Base-by-base conservation (phyloP, 345 rosid genomes). In the Aquilaria yunnanensis region DNA sequence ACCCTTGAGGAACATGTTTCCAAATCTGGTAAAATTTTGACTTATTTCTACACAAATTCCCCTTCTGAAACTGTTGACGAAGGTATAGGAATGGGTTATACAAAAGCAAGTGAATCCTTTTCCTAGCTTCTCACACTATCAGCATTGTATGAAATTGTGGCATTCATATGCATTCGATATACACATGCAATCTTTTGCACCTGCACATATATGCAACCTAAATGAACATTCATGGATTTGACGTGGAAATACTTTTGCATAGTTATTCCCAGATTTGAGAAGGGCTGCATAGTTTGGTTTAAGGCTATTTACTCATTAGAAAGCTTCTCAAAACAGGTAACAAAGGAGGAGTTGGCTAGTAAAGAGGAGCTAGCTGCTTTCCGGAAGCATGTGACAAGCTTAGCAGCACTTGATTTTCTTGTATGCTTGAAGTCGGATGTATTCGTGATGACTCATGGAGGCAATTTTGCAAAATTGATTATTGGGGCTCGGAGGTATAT, bases 391-490 rank as follows among this genome's bases (percentile, higher is more conserved):
- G 97, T 95, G 56, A 95, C 99, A 34, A 95, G 99, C 78, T 81
- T 95, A 32, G 99, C 99, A 6, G 99, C 99, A 32, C 89, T 95
- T 10, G 99, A 95, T 72, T 95, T 91, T 82, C 66, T 95, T 63
- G 99, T 95, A 37, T 95, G 99, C 81, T 71, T 91, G 69, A 90
- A 95, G 67, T 95, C 99, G 29, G 99, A 95, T 69, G 99, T 91
- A 33, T 95, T 95, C 77, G 97, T 95, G 58, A 91, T 95, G 99
- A 95, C 99, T 2, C 99, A 95, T 32, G 99, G 99, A 61, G 99
- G 99, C 76, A 95, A 95, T 82, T 95, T 95, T 11, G 99, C 99
- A 4, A 95, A 95, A 70, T 80, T 95, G 80, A 95, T 95, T 56
- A 95, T 95, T 1, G 99, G 99, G 53, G 97, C 96, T 0, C 84